Base-by-base conservation (phyloP, 208 protist species). In the Phytomonas francai region DNA sequence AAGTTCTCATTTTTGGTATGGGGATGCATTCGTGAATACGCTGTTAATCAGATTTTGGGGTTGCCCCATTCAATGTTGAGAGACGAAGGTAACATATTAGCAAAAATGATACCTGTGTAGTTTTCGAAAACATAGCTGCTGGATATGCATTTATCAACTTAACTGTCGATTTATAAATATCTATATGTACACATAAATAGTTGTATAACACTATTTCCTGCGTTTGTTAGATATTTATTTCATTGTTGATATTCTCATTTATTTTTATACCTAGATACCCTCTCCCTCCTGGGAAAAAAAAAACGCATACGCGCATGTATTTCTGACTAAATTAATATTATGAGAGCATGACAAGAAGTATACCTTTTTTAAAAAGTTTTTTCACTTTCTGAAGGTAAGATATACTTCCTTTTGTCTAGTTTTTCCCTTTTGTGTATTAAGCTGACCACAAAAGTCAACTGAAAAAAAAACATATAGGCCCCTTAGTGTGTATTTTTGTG, bases 351-450 rank as follows among this genome's bases (percentile, higher is more conserved):
- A 6, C 59, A 49, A 63, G 12, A 63, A 63, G 8, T 51, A 49
- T 36, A 2, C 62, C 36, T 25, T 31, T 49, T 71, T 61, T 30
- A 31, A 70, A 22, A 28, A 32, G 12, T 60, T 8, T 61, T 69
- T 67, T n/a, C 22, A 42, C 22, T 9, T 54, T n/a, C 70, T 51
- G 16, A 31, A 33, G 12, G 9, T 56, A 33, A 39, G 3, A 57
- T 68, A 57, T 63, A 25, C 45, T 22, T 74, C 60, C 60, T 59
- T 77, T 42, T 69, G 25, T 63, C 8, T 71, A 33, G 63, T 33
- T 71, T 45, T 73, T 30, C 29, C 54, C 68, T 68, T 28, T 42
- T 66, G 22, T 70, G 31, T 45, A 63, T 45, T 8, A 51, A 73
- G 27, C 33, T 67, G 16, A 39, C 3, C 14, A 60, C 31, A 51